Evolutionary conservation across 768 basidiomycete species (phyloP), one percentile per base, ranked within the genome.

Genomic region (Leucosporidium scottii): DNA sequence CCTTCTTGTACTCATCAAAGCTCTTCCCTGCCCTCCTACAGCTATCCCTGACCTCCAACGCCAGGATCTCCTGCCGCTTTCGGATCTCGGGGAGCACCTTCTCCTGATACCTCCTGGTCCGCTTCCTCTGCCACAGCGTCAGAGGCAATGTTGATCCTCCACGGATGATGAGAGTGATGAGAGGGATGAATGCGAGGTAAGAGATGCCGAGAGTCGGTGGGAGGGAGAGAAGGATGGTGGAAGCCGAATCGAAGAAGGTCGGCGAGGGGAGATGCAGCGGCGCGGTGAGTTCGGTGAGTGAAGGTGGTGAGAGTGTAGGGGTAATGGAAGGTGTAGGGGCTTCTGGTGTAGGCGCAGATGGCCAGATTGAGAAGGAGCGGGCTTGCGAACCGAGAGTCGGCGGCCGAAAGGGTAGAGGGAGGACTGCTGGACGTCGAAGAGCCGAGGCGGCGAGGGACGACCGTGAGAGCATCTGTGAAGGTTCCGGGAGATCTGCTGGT

Each of bases 101-200:
- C 34, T 75, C 74, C n/a, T 67, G 62, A 4, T 75, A 72, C 44
- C 73, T 59, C 20, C 68, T 53, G 10, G 74, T 69, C 21, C 78
- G 61, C 20, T 59, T 34, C 15, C 78, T 66, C 60, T 79, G 77
- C 79, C 79, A 80, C 17, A 78, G 34, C 10, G 76, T 76, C 47
- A 76, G 60, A 1, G 79, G 79, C 1, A 80, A 67, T 6, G 79
- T 79, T 20, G 77, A 70, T 5, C 66, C 51, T 1, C 75, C 62
- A 10, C 79, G 73, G 25, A 79, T 67, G 3, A 74, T 13, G 44
- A 80, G 48, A 21, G 79, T 79, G 34, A 77, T 61, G 63, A 78
- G 57, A 39, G 79, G 74, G 71, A 80, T 78, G 53, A 77, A 76
- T 48, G 65, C 51, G 8, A 75, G 75, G 57, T 76, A 76, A 23